Evolutionary conservation across 2,329 filamentous ascomycete genomes (phyloP).

Genomic region (Aspergillus neotritici): DNA sequence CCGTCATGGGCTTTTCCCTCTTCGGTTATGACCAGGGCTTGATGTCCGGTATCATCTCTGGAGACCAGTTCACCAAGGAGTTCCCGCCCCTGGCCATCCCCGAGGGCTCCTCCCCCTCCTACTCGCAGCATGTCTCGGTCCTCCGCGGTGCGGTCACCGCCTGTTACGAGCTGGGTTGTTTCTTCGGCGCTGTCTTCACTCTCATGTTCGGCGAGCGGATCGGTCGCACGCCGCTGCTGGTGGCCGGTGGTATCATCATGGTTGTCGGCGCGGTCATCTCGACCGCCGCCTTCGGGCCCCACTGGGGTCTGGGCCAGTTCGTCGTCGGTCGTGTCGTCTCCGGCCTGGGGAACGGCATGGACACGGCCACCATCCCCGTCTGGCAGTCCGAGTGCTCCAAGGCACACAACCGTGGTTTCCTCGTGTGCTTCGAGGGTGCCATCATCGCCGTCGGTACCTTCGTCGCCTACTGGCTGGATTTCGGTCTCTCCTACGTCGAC

Average conservation of each 20-base stretch:
- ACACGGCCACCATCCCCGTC: constrained; percentile 45
- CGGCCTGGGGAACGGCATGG: constrained; percentile 45
- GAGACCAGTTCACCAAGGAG: constrained; percentile 6
- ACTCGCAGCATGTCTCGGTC: constrained; percentile 36
- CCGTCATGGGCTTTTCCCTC: constrained; percentile 42
- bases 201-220: constrained; percentile 40
- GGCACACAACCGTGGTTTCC: constrained; percentile 37
- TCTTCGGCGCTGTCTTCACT: constrained; percentile 42
- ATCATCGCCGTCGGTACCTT: constrained; percentile 13
- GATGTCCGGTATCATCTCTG: constrained; percentile 8
- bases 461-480: constrained; percentile 10
- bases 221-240: constrained; percentile 38
- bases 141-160: constrained; percentile 10
- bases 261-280: constrained; percentile 43
- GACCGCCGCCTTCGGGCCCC: constrained; percentile 28
- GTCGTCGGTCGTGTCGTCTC: constrained; percentile 43
- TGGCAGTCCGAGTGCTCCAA: constrained; percentile 44
- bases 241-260: constrained; percentile 39
- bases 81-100: constrained; percentile 10
- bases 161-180: constrained; percentile 18
- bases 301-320: constrained; percentile 35
- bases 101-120: constrained; percentile 10
- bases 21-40: constrained; percentile 8
- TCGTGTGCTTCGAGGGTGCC: constrained; percentile 15
- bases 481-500: constrained; percentile 5